phyloP scores from a whole-genome alignment of 176 grass and related monocot genomes.

The Musa troglodytarum region DNA sequence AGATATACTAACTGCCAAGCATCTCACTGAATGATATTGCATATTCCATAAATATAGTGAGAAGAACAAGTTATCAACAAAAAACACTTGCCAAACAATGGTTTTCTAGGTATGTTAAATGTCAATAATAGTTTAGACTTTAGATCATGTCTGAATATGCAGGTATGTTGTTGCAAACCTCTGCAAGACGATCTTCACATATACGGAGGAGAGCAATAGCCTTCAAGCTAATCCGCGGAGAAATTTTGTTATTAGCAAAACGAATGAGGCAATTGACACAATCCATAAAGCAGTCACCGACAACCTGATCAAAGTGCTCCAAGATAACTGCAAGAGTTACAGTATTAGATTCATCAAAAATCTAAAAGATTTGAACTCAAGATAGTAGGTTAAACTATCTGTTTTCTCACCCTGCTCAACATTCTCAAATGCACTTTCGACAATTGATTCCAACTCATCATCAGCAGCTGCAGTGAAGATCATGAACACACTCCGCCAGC shows the following conservation, averaged over 20 bases:
- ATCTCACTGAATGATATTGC: neutral
- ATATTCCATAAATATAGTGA: neutral
- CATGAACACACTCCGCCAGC: slow-evolving; percentile 98
- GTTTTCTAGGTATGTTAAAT: no score
- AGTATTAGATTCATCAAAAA: slow-evolving; percentile 14
- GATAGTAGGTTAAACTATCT: neutral
- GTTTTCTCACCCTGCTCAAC: slow-evolving; percentile 63
- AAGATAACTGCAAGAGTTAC: slow-evolving; percentile 62
- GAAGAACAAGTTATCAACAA: neutral
- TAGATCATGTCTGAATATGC: neutral
- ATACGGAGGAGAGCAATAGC: slow-evolving; percentile 99
- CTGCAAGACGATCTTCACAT: slow-evolving; percentile 98
- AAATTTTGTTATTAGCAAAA: slow-evolving; percentile 96
- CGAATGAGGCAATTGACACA: slow-evolving; percentile 99
- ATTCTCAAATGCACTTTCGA: slow-evolving; percentile 99
- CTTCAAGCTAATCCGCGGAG: slow-evolving; percentile 93
- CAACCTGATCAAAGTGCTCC: slow-evolving; percentile 99
- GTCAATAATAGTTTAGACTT: no score
- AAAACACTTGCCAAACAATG: neutral
- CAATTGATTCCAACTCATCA: slow-evolving; percentile 77
- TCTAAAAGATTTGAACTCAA: neutral
- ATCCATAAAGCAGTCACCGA: slow-evolving; percentile 99
- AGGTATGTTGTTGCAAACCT: slow-evolving; percentile 44
- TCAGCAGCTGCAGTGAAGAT: slow-evolving; percentile 97
- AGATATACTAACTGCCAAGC: neutral